Conservation (phyloP, 2,329 filamentous ascomycete species). For the Trichocomaceae sp. region DNA sequence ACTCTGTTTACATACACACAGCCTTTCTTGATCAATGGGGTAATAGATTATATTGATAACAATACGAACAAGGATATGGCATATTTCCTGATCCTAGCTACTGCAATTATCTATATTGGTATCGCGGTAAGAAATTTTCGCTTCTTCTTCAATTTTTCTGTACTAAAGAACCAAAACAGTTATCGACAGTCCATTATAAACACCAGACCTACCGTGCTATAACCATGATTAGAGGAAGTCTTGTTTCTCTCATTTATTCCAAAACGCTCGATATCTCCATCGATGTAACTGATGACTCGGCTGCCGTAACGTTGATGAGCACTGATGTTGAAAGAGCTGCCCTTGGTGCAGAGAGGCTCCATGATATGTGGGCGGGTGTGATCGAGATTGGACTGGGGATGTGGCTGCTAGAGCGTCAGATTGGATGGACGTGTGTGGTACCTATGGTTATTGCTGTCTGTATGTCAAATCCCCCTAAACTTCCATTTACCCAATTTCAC, state of each 20-base stretch:
- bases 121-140: conserved; percentile 28
- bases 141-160: too few species aligned
- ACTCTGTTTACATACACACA: conserved; percentile 4
- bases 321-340: conserved; percentile 41
- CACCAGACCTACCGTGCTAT: conserved; percentile 30
- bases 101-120: conserved; percentile 36
- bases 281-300: conserved; percentile 20
- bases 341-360: conserved; percentile 34
- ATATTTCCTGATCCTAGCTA: too few species aligned
- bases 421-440: not conserved
- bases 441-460: conserved; percentile 15
- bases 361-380: conserved; percentile 41
- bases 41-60: conserved; percentile 12
- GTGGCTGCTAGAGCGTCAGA: not conserved
- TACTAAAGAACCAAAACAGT: not conserved
- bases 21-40: not conserved
- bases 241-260: not conserved
- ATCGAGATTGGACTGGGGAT: conserved; percentile 36
- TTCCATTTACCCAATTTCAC: not conserved
- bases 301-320: conserved; percentile 42
- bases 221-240: not conserved
- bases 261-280: not conserved
- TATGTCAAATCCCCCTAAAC: not conserved
- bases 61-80: too few species aligned
- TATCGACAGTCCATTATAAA: conserved; percentile 25